Base-by-base conservation (phyloP, 257 asterid species). In the Nicotiana benthamiana region DNA sequence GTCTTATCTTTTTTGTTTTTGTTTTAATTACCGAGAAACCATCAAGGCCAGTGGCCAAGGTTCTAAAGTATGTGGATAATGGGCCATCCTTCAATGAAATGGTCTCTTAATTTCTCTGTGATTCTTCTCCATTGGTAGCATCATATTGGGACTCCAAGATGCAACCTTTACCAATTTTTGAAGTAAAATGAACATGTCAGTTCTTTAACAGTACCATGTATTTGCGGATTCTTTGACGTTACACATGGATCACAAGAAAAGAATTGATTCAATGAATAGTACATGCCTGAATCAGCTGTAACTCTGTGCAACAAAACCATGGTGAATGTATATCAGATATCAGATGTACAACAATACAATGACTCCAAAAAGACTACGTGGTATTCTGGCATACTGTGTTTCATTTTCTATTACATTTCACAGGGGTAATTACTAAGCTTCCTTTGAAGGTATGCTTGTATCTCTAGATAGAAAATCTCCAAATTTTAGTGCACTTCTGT, bases 341-440 rank as follows among this genome's bases (percentile, higher is more conserved):
- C 60, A 76, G 88, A 80, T 83, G 68, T 80, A 90, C 57, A 85
- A 79, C 57, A 85, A 79, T 90, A 80, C 86, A 86, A 74, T 89
- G 90, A 82, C 87, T 93, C 75, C 89, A 76, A 80, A 86, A 82
- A 68, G 93, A 88, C 75, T 93, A 90, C 86, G 48, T 86, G 94
- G 97, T 93, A 88, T 11, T 10, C 43, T 36, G 43, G 43, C 43
- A 2, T 36, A 36, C 26, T 75, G 30, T 27, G 17, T 18, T 46
- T 57, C 61, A 22, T 4, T 18, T 22, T 9, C 15, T 22, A 51
- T 51, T 51, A 51, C 56, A 51, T 51, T 1, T 51, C 22, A 6
- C 43, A 1, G 1, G 43, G 43, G 43, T 1, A 74, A 59, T 51
- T 63, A n/a, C 46, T 32, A 83, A 60, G 24, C 0, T 16, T 32